Evolutionary conservation across 2,329 filamentous ascomycete genomes (phyloP), one percentile per base, ranked within the genome.

Genomic region (Hymenoscyphus fructigenus): DNA sequence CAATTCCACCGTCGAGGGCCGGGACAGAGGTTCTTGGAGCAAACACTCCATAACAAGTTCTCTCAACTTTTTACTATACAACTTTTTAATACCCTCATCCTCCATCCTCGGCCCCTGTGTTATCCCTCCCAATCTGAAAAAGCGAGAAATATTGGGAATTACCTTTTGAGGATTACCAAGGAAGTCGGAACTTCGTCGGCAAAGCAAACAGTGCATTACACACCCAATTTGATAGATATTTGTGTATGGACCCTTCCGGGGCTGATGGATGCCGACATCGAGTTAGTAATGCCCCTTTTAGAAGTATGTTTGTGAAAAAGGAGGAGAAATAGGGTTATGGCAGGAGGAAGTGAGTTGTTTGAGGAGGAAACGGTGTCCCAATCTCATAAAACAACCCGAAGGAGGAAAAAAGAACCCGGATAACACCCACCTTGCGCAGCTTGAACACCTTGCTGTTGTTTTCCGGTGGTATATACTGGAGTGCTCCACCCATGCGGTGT

Each of bases 21-120:
- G 17, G 17, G 5, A 5, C 17, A 47, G n/a, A 3, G 55, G 56
- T 28, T 63, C 61, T 23, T 23, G 36, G 36, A 59, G 26, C 38
- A 63, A 36, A 41, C 61, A 63, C 9, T 26, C 44, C 36, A 63
- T 63, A 2, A 63, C 56, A 56, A 63, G 29, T 15, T 63, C 55
- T 32, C 38, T 29, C 56, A 63, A 36, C 20, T 9, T 15, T 17
- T 50, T 26, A 12, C 55, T 50, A 29, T 63, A 59, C 17, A n/a
- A 20, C 28, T 23, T 28, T 14, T 23, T 17, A 12, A 34, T 20
- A 6, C 44, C 41, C 14, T 50, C 28, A 14, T 26, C 14, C n/a
- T 3, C 44, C 15, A 50, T 44, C 38, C 12, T 17, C 20, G 14
- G 15, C 23, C 53, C 53, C 23, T 28, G 28, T 32, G 53, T 56